These are phyloP conservation scores for Syzygium jambos DNA, from an alignment of 345 rosid genomes.

Conservation along the genomic window DNA sequence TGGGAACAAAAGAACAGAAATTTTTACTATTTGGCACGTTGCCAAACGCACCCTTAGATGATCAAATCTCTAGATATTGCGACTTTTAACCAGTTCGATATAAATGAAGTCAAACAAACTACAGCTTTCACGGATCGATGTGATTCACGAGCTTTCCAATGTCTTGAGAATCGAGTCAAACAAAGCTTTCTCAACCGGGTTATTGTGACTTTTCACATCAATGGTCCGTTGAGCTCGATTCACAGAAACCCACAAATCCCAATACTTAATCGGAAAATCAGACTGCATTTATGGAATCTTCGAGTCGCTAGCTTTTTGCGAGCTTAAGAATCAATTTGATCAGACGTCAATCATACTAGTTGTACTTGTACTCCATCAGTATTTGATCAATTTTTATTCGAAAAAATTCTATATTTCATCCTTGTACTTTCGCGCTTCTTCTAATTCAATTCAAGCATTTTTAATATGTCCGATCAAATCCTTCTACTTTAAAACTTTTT, in stretches of 20 bases:
- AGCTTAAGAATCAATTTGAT: background rate
- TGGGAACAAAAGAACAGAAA: too few species aligned
- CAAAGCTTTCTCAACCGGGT: too few species aligned
- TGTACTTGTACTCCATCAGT: background rate
- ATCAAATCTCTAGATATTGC: too few species aligned
- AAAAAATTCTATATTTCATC: background rate
- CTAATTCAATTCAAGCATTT: fast-evolving
- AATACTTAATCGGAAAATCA: fast-evolving
- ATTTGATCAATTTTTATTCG: background rate
- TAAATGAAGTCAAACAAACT: too few species aligned
- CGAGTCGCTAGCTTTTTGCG: background rate
- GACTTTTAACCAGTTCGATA: too few species aligned
- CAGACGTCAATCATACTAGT: background rate
- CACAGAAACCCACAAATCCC: background rate
- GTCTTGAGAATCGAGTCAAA: too few species aligned
- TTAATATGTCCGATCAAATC: fast-evolving
- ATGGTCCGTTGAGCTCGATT: fast-evolving
- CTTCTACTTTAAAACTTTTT: too few species aligned
- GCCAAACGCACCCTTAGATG: too few species aligned
- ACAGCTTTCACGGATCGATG: too few species aligned
- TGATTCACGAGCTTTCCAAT: too few species aligned
- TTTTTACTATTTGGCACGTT: too few species aligned
- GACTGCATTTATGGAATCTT: background rate
- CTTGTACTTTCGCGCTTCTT: background rate
- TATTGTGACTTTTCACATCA: fast-evolving